Base-by-base conservation (phyloP, 495 filamentous ascomycete species). In the Sabuloglossum arenarium region DNA sequence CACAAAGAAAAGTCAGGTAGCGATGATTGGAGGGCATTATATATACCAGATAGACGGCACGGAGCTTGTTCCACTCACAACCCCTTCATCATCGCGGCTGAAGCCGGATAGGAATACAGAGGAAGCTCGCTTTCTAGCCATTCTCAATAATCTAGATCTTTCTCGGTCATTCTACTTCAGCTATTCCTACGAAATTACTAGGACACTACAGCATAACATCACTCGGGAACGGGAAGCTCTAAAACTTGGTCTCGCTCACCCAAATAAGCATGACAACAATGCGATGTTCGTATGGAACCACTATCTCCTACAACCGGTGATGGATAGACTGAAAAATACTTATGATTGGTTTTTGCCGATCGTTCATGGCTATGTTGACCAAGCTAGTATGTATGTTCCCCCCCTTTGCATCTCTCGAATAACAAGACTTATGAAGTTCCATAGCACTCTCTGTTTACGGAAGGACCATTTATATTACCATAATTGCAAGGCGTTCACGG, bases 221-320 rank as follows among this genome's bases (percentile, higher is more conserved):
- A 82, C 81, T 54, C 77, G 81, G 42, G 87, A 95, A 68, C 75
- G 91, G 50, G 73, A 78, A 34, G 76, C 77, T 19, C 65, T 93
- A 50, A 65, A 75, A 28, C 71, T 80, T 59, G 88, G 82, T n/a
- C 65, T 71, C 14, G 69, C 75, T 1, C 75, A 75, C 50, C 69
- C 74, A 3, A 70, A 72, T 28, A 72, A 75, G 9, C 74, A 78
- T 27, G 81, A 94, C 61, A 81, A 83, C 64, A 93, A 96, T 59
- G 78, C 82, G 24, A 98, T 98, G 91, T 97, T 97, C 64, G 82
- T 96, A 16, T 98, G 91, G 91, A 98, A 98, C 58, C 77, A 84
- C 59, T 85, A 96, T 67, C 75, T 98, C 10, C 76, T 98, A 29
- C 70, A 78, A 55, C 90, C 90, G 0, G 88, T 83, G 1, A 69